These are phyloP conservation scores for Syzygium grande DNA, from an alignment of 345 rosid species.

Conservation along the genomic window DNA sequence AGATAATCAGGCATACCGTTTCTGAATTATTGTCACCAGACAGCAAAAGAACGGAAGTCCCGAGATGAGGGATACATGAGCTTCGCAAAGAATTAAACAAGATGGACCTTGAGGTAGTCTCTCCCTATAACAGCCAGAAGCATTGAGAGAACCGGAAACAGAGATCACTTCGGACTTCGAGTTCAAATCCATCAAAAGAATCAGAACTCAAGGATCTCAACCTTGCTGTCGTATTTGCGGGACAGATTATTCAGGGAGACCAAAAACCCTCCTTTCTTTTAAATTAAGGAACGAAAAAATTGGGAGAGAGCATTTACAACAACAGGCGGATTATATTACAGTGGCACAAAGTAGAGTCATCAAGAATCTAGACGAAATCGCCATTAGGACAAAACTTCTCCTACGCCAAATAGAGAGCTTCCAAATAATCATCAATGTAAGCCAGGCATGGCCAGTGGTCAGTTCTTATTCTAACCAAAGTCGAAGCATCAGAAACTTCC, in stretches of 20 bases:
- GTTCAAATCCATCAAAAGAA: neutral
- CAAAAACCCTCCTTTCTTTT: neutral
- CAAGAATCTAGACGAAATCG: neutral
- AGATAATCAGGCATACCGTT: neutral
- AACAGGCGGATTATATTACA: slow-evolving; percentile 1
- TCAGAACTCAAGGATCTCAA: neutral
- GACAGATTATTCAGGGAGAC: neutral
- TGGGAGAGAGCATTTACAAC: slow-evolving; percentile 3
- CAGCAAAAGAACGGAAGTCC: neutral
- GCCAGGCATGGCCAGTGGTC: slow-evolving; percentile 99
- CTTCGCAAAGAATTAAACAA: neutral
- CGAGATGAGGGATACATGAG: neutral
- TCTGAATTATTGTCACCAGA: neutral
- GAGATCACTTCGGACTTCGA: neutral
- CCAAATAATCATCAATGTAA: slow-evolving; percentile 88
- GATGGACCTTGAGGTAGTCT: neutral
- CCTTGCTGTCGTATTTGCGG: neutral
- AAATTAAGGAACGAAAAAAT: neutral
- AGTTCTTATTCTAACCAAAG: slow-evolving; percentile 84
- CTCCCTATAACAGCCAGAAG: neutral
- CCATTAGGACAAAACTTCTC: neutral
- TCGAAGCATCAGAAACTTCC: slow-evolving; percentile 77
- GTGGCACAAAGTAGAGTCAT: slow-evolving; percentile 2
- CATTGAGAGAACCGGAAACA: neutral
- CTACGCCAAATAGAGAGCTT: slow-evolving; percentile 59